Percentiles rank a stretch among this genome's conserved stretches.
Conservation (phyloP, 441 rosid genomes). For the Sinapis alba region DNA sequence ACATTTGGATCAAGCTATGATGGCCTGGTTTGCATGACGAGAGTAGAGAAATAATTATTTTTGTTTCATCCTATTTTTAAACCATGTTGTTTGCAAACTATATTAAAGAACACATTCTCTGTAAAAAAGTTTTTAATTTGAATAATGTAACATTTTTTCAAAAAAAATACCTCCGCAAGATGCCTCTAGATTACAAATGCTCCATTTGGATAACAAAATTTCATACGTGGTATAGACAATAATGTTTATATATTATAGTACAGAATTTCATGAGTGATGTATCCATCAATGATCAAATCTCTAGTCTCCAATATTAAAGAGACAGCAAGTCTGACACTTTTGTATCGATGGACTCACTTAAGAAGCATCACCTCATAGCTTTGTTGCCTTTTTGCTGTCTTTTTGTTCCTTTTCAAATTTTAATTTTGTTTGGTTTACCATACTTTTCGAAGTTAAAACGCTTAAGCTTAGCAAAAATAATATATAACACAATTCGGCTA, state of each 20-base stretch:
- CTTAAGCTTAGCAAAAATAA: too few species aligned
- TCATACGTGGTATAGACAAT: too few species aligned
- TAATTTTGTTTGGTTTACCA: neutral
- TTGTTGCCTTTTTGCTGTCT: neutral
- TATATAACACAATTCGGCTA: too few species aligned
- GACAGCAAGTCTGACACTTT: neutral
- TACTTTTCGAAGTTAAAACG: too few species aligned
- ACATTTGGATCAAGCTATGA: neutral
- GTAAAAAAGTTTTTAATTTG: neutral
- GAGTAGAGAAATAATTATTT: neutral
- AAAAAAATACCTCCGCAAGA: too few species aligned
- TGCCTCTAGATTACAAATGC: too few species aligned
- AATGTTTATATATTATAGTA: too few species aligned
- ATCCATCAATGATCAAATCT: neutral
- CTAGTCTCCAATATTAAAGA: neutral
- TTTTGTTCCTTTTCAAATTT: neutral
- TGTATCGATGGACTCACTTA: neutral
- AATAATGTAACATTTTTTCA: neutral
- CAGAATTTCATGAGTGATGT: neutral
- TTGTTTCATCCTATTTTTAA: neutral
- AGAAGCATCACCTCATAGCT: neutral
- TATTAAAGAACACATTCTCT: neutral
- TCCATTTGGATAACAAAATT: too few species aligned
- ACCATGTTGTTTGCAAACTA: neutral
- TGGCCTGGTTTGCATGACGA: neutral